Evolutionary conservation across 352 stramenopile species (phyloP).

Genomic region (Peronospora belbahrii): DNA sequence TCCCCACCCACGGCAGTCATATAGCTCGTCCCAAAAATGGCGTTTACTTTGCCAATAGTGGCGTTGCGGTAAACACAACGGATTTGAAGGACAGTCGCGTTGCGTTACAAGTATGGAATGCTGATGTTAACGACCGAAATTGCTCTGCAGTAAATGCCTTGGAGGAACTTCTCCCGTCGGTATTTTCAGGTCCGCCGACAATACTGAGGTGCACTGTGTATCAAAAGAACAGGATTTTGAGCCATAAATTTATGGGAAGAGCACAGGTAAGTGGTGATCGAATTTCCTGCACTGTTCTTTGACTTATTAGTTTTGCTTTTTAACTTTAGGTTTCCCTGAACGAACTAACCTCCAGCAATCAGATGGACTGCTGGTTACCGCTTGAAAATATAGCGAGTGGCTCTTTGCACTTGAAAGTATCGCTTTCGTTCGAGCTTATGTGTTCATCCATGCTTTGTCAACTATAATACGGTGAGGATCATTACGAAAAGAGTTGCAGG

Average conservation of each 20-base stretch:
- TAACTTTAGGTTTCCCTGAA: slow-evolving; percentile 37
- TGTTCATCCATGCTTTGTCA: slow-evolving; percentile 39
- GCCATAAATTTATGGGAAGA: slow-evolving; percentile 71
- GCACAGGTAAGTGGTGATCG: slow-evolving; percentile 31
- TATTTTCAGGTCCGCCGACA: slow-evolving; percentile 53
- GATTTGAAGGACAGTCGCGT: slow-evolving; percentile 10
- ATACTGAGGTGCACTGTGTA: slow-evolving; percentile 56
- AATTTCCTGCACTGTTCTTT: not conserved
- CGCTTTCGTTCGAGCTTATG: slow-evolving; percentile 79
- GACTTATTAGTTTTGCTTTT: not conserved
- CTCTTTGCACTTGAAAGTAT: slow-evolving; percentile 47
- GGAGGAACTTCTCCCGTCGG: slow-evolving; percentile 52
- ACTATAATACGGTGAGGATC: slow-evolving; percentile 10
- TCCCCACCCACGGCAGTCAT: slow-evolving; percentile 62
- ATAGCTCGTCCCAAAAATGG: slow-evolving; percentile 7
- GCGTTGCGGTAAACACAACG: not conserved
- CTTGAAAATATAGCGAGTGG: slow-evolving; percentile 54
- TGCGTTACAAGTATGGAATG: slow-evolving; percentile 41
- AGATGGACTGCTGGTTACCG: slow-evolving; percentile 62
- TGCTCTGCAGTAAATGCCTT: slow-evolving; percentile 31
- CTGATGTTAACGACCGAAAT: slow-evolving; percentile 24
- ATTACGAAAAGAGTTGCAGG: not conserved
- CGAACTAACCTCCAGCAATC: slow-evolving; percentile 45
- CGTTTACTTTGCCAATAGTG: slow-evolving; percentile 9
- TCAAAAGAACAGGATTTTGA: slow-evolving; percentile 74